Evolutionary conservation across 306 rosid genomes (phyloP), one percentile per base, ranked within the genome.

Genomic region (Amphicarpaea edgeworthii): DNA sequence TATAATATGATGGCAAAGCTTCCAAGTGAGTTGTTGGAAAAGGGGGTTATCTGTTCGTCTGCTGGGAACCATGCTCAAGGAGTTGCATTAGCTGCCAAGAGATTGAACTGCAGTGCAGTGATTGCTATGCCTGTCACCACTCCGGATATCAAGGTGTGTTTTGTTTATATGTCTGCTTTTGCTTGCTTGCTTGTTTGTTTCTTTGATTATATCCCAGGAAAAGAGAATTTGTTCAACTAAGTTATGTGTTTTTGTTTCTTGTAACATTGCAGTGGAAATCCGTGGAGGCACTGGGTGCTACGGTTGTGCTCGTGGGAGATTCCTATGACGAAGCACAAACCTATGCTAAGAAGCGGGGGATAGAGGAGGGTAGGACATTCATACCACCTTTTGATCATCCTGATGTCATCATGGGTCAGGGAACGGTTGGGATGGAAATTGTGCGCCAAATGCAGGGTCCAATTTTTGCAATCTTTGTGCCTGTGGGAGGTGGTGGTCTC

Each of bases 41-140:
- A 69, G 57, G 99, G 99, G 81, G 97, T 92, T 62, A 90, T 95
- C 46, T 95, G 99, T 81, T 95, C 99, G 12, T 95, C 98, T 6
- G 99, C 99, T 28, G 99, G 99, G 76, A 95, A 95, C 79, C 99
- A 95, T 81, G 99, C 99, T 12, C 99, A 95, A 76, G 99, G 99
- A 59, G 97, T 93, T 82, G 99, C 99, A 28, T 85, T 90, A 66
- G 73, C 99, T 64, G 93, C 99, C 57, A 90, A 89, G 92, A 87
- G 47, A 75, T 78, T 92, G 72, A 86, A 85, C 20, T 95, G 99
- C 41, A 75, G 21, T 76, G 98, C 98, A 0, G 90, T 95, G 59
- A 92, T 95, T 86, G 97, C 61, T 4, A 95, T 95, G 98, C 98
- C 99, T 0, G 85, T 92, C 14, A 92, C 99, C 28, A 89, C 98